phyloP scores from a whole-genome alignment of 129 eudicot genomes.

The Glebionis coronaria region DNA sequence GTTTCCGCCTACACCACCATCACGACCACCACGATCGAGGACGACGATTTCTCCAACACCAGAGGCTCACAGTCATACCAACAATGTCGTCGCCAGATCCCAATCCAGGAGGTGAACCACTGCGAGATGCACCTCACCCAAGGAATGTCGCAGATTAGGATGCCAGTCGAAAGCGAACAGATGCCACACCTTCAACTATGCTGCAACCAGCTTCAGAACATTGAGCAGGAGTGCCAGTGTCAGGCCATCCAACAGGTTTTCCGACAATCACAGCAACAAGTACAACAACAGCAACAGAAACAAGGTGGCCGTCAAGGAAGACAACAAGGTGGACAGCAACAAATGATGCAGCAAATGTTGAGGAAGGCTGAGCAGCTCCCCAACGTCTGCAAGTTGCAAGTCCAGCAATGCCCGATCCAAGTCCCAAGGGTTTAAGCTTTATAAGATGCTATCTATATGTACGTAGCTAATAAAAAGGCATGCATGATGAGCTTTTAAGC shows the following conservation, averaged over 20 bases:
- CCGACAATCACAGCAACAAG: not conserved
- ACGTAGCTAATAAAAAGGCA: no score
- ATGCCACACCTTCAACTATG: not conserved
- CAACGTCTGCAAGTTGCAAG: conserved; percentile 3
- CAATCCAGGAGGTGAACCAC: not conserved
- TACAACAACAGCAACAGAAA: not conserved
- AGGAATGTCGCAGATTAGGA: not conserved
- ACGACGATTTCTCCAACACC: not conserved
- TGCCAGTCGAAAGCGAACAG: not conserved
- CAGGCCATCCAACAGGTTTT: not conserved
- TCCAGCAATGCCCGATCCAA: not conserved
- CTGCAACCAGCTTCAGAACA: not conserved
- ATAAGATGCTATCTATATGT: no score
- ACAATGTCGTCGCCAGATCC: conserved; percentile 1
- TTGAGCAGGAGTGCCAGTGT: conserved; percentile 2
- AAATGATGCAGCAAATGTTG: not conserved
- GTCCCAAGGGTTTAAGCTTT: conserved; percentile 5
- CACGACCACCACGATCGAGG: conserved; percentile 5
- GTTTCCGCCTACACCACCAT: conserved; percentile 13
- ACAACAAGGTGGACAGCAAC: not conserved
- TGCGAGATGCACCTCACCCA: conserved; percentile 18
- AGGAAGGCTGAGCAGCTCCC: not conserved
- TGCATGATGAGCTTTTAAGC: not conserved
- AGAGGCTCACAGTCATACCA: not conserved
- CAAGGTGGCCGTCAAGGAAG: not conserved